A percentile compares a stretch with the other conserved stretches of the same genome.
These are phyloP conservation scores for Bonia amplexicaulis DNA, from an alignment of 176 grass and related monocot species.

Conservation along the genomic window DNA sequence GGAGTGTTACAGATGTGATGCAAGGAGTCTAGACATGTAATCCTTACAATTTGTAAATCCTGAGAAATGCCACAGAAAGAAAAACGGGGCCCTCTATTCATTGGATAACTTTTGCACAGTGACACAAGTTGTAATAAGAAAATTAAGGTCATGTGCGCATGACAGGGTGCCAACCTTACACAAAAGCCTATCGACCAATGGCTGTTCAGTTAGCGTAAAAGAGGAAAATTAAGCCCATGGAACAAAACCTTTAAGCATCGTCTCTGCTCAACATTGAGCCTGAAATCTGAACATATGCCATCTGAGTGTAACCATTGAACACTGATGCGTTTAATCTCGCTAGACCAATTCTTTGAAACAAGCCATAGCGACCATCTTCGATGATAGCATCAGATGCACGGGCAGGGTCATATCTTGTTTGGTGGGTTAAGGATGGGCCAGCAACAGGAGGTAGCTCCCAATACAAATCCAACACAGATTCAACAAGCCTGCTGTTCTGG, in stretches of 20 bases:
- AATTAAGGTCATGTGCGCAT: background rate
- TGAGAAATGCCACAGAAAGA: background rate
- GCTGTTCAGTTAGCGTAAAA: background rate
- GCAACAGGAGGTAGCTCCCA: slow-evolving; percentile 92
- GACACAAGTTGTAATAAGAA: background rate
- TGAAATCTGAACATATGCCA: slow-evolving; percentile 79
- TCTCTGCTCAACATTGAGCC: slow-evolving; percentile 17
- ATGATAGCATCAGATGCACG: slow-evolving; percentile 68
- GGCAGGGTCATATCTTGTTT: slow-evolving; percentile 88
- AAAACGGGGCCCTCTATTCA: background rate
- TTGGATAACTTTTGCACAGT: background rate
- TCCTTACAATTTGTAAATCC: background rate
- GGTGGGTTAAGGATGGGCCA: slow-evolving; percentile 82
- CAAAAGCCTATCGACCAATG: background rate
- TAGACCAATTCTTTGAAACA: slow-evolving; percentile 66
- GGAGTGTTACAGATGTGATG: no score
- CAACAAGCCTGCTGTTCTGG: slow-evolving; percentile 69
- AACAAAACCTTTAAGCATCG: slow-evolving; percentile 15
- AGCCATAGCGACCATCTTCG: slow-evolving; percentile 63
- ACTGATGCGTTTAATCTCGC: slow-evolving; percentile 57
- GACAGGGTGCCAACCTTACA: background rate
- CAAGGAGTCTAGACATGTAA: background rate
- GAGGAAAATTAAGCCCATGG: background rate
- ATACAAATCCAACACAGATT: slow-evolving; percentile 71
- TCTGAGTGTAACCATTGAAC: slow-evolving; percentile 93